Percentiles rank a stretch among this genome's conserved stretches.
phyloP scores from a whole-genome alignment of 371 early-diverging fungal species.

The Zancudomyces culisetae region DNA sequence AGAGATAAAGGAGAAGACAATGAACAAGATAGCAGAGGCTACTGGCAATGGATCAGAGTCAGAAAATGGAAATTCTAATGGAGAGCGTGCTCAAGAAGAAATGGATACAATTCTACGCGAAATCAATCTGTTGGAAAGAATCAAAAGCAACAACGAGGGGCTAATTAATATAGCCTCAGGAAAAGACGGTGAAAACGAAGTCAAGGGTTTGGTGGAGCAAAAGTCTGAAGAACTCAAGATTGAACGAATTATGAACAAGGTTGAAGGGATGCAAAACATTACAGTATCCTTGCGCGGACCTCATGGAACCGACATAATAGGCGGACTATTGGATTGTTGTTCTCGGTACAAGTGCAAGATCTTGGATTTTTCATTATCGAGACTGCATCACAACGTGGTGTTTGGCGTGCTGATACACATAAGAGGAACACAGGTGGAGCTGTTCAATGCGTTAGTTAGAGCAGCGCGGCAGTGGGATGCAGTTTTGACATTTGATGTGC shows the following conservation, averaged over 20 bases:
- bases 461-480: conserved; percentile 70
- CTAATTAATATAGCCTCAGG: background rate
- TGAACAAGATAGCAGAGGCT: background rate
- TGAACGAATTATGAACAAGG: background rate
- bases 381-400: conserved; percentile 70
- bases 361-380: conserved; percentile 62
- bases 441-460: conserved; percentile 52
- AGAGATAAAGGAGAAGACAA: background rate
- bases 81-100: too few species aligned
- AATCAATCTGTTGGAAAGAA: background rate
- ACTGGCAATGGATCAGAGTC: background rate
- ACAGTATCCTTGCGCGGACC: conserved; percentile 45
- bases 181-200: background rate
- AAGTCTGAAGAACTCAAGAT: background rate
- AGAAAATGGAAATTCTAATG: background rate
- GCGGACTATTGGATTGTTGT: conserved; percentile 49
- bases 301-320: conserved; percentile 76
- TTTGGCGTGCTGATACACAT: conserved; percentile 62
- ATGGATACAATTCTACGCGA: background rate
- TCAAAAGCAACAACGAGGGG: background rate
- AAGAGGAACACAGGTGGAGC: conserved; percentile 39
- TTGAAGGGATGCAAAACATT: conserved; percentile 14
- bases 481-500: conserved; percentile 51
- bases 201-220: background rate
- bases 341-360: conserved; percentile 46